A percentile compares a stretch with the other conserved stretches of the same genome.
phyloP scores from a whole-genome alignment of 805 yeast genomes.

The Yarrowia deformans region DNA sequence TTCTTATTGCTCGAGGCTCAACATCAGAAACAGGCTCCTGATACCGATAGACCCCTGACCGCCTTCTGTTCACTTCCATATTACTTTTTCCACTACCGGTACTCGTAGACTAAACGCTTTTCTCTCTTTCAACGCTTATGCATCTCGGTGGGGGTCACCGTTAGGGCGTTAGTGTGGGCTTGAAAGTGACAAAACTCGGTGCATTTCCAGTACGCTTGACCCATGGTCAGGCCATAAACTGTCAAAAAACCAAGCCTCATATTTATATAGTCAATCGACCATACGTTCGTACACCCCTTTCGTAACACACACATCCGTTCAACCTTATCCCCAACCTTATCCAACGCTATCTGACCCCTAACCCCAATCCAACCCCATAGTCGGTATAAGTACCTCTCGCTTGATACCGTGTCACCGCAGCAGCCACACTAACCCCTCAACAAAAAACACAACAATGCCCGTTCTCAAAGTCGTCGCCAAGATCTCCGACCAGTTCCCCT shows the following conservation, averaged over 20 bases:
- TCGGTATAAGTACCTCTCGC: no score
- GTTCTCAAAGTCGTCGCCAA: conserved; percentile 33
- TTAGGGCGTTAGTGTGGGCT: no score
- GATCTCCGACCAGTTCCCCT: conserved; percentile 36
- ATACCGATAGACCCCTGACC: neutral
- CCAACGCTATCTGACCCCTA: conserved; percentile 4
- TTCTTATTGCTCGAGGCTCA: no score
- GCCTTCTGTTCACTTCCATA: neutral
- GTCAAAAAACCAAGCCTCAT: no score
- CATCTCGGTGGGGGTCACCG: conserved; percentile 13
- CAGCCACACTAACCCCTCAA: neutral
- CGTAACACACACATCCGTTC: neutral
- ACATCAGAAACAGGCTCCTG: no score
- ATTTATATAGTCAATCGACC: no score
- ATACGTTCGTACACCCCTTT: no score
- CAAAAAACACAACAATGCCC: conserved; percentile 2
- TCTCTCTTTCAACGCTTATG: conserved; percentile 8
- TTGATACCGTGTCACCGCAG: no score
- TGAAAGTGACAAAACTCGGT: no score
- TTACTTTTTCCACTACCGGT: neutral
- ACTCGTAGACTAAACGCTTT: neutral
- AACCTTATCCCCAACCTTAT: conserved; percentile 1
- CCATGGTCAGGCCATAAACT: no score
- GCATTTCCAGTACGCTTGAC: no score
- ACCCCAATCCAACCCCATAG: neutral